Percentiles rank a stretch among this genome's conserved stretches.
These are phyloP conservation scores for Penicillium expansum DNA, from an alignment of 2,329 filamentous ascomycete species.

Conservation along the genomic window DNA sequence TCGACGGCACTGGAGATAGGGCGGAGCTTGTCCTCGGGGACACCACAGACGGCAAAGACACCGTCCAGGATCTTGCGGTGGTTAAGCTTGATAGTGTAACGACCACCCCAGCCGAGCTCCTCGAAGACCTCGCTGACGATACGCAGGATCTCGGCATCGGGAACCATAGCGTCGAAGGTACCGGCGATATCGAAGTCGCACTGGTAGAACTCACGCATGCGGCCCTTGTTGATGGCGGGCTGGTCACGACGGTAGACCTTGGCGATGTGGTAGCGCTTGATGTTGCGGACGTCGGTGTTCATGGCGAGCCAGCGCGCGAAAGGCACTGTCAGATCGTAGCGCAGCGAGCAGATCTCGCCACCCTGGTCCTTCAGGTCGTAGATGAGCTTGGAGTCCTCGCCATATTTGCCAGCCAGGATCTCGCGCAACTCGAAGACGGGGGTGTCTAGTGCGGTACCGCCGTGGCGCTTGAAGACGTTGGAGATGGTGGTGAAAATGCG, in stretches of 20 bases:
- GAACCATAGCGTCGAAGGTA: conserved; percentile 81
- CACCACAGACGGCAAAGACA: conserved; percentile 85
- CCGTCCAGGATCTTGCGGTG: conserved; percentile 93
- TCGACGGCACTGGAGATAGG: conserved; percentile 91
- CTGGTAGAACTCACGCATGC: conserved; percentile 95
- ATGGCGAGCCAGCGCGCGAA: conserved; percentile 92
- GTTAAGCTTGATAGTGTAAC: conserved; percentile 89
- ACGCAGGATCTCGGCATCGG: conserved; percentile 83
- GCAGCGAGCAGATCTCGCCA: conserved; percentile 77
- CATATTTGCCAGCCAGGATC: conserved; percentile 85
- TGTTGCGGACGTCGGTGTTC: conserved; percentile 76
- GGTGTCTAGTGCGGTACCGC: conserved; percentile 75
- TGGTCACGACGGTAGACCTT: conserved; percentile 85
- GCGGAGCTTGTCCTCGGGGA: conserved; percentile 80
- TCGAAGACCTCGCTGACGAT: conserved; percentile 86
- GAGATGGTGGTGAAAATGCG: conserved; percentile 75
- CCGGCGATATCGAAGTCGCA: conserved; percentile 97
- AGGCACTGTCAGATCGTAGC: conserved; percentile 85
- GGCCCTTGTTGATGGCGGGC: conserved; percentile 82
- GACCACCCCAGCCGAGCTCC: conserved; percentile 68
- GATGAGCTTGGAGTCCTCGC: conserved; percentile 88
- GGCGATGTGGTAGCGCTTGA: conserved; percentile 93
- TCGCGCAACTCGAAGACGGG: conserved; percentile 83
- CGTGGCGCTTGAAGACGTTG: conserved; percentile 79
- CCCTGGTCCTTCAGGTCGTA: conserved; percentile 87